phyloP scores from a whole-genome alignment of 192 early-diverging fungal species.

The Coemansia aciculifera region DNA sequence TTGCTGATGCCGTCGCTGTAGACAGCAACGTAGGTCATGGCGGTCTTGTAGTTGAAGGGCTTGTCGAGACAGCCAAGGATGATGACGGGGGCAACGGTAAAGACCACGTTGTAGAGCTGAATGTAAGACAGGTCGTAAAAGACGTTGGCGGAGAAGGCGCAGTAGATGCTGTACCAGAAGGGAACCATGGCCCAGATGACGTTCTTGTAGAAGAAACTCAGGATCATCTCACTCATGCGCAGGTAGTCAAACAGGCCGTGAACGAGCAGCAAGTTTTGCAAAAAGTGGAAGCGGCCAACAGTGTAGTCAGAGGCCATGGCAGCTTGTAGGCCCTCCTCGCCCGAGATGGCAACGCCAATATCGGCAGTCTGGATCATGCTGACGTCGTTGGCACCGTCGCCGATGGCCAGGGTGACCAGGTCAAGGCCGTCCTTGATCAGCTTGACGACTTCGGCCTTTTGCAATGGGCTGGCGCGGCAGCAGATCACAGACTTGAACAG shows the following conservation, averaged over 20 bases:
- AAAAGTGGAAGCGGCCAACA: constrained; percentile 85
- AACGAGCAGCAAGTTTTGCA: constrained; percentile 81
- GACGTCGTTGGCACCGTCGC: constrained; percentile 97
- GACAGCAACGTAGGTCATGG: constrained; percentile 67
- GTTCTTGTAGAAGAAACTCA: constrained; percentile 96
- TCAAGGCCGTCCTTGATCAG: constrained; percentile 81
- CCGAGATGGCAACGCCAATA: constrained; percentile 91
- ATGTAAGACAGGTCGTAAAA: constrained; percentile 85
- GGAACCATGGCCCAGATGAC: constrained; percentile 83
- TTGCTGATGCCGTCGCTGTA: constrained; percentile 67
- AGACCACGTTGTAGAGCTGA: constrained; percentile 81
- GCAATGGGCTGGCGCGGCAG: constrained; percentile 92
- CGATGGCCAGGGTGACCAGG: constrained; percentile 88
- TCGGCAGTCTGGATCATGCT: constrained; percentile 98
- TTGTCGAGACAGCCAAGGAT: constrained; percentile 75
- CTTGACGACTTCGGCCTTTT: constrained; percentile 92
- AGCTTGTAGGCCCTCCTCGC: constrained; percentile 95
- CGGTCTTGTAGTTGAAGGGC: constrained; percentile 63
- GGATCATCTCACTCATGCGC: constrained; percentile 79
- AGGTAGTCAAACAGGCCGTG: constrained; percentile 93
- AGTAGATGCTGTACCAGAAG: constrained; percentile 89
- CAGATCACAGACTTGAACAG: constrained; percentile 87
- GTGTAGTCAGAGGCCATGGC: constrained; percentile 92
- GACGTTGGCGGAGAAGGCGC: constrained; percentile 76
- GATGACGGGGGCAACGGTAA: constrained; percentile 79